These are phyloP conservation scores for Senna tora DNA, from an alignment of 306 rosid species.

Conservation along the genomic window DNA sequence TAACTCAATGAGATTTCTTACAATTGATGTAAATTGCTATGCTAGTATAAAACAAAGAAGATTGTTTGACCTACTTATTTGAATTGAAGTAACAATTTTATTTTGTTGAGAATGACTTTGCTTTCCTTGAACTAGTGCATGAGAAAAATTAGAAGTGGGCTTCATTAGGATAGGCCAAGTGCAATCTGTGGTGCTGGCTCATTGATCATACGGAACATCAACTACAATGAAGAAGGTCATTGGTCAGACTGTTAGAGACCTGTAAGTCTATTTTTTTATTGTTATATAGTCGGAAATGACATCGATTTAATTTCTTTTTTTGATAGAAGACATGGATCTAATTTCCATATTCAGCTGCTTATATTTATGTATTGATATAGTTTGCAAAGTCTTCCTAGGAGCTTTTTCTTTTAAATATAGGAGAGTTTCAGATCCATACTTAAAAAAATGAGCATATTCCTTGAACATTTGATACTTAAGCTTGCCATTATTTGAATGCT, in stretches of 20 bases:
- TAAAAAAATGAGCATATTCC: neutral
- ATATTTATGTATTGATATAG: neutral
- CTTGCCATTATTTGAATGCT: slow-evolving; percentile 11
- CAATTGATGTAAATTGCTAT: slow-evolving; percentile 1
- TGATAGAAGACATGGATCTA: no score
- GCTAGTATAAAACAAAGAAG: neutral
- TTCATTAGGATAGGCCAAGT: slow-evolving; percentile 37
- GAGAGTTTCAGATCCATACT: neutral
- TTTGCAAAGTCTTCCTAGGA: neutral
- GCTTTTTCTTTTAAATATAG: neutral
- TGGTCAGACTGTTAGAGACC: slow-evolving; percentile 95
- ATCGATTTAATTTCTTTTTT: neutral
- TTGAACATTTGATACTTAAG: neutral
- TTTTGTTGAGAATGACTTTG: slow-evolving; percentile 29
- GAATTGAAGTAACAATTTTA: slow-evolving; percentile 13
- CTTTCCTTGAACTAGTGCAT: slow-evolving; percentile 16
- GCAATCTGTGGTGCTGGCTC: slow-evolving; percentile 42
- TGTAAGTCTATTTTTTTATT: slow-evolving; percentile 61
- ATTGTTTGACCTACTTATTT: slow-evolving; percentile 1
- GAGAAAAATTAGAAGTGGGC: slow-evolving; percentile 19
- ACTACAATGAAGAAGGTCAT: slow-evolving; percentile 87
- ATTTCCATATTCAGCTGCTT: slow-evolving; percentile 8
- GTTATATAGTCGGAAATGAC: neutral
- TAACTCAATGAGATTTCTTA: no score
- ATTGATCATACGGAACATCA: slow-evolving; percentile 40